phyloP scores from a whole-genome alignment of 2,329 filamentous ascomycete species.

The Calonectria ilicicola region DNA sequence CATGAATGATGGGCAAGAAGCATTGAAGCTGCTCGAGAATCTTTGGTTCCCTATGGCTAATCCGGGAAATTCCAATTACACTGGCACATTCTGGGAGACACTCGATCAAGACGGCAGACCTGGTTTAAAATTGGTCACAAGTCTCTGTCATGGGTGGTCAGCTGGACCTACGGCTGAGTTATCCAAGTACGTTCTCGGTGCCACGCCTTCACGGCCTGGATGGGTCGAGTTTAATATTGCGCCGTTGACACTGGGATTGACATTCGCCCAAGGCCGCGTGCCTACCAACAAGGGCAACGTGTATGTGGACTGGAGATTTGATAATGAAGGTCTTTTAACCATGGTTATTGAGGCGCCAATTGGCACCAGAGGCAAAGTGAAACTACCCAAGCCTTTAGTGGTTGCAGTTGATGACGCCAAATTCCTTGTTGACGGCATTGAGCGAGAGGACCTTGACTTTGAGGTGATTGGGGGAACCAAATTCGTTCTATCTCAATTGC shows the following conservation, averaged over 20 bases:
- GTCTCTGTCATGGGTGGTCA: slow-evolving; percentile 49
- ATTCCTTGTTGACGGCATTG: not conserved
- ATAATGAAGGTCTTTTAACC: not conserved
- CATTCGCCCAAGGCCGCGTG: not conserved
- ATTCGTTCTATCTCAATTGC: not conserved
- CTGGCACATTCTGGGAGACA: slow-evolving; percentile 47
- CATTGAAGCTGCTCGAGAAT: slow-evolving; percentile 29
- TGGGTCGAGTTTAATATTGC: slow-evolving; percentile 20
- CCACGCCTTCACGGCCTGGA: slow-evolving; percentile 34
- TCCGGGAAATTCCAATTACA: slow-evolving; percentile 40
- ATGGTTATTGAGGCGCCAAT: not conserved
- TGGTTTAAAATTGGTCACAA: slow-evolving; percentile 42
- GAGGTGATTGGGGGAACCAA: not conserved
- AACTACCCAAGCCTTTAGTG: not conserved
- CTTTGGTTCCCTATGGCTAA: slow-evolving; percentile 46
- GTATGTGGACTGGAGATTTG: not conserved
- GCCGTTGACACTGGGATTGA: not conserved
- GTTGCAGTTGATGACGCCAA: not conserved
- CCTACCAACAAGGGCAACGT: not conserved
- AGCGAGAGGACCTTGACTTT: not conserved
- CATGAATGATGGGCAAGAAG: slow-evolving; percentile 17
- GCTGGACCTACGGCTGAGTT: slow-evolving; percentile 48
- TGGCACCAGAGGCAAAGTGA: not conserved
- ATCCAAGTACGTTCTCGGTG: slow-evolving; percentile 44
- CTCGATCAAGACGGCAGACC: slow-evolving; percentile 38